Base-by-base conservation (phyloP, 2,329 filamentous ascomycete genomes). In the Mollisiaceae sp. region DNA sequence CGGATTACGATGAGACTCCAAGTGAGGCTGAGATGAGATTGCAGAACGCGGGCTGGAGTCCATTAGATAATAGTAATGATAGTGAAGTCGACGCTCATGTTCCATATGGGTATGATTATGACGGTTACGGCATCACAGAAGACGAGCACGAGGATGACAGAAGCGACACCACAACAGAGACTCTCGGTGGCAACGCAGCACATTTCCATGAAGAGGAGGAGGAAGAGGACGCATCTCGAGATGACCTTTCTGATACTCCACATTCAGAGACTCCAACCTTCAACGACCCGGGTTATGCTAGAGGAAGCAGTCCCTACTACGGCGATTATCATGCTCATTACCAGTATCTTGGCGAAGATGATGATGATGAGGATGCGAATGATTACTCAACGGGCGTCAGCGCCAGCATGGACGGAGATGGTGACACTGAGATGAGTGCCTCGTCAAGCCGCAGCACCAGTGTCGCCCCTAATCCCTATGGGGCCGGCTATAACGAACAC, bases 341-440 rank as follows among this genome's bases (percentile, higher is more conserved):
- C 14, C 50, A 54, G 12, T 32, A 54, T 24, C 35, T 66, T 15
- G 47, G 65, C 43, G 57, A 50, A 63, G 65, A 65, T 36, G 67
- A 68, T 47, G 65, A 73, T 52, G 74, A 72, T 55, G 69, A 73
- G 24, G 67, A 71, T 38, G 73, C 69, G 6, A 69, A 72, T 24
- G 65, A 35, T 14, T 54, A 14, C 50, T 54, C 50, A 18, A 32
- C 50, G 38, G 66, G 62, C n/a, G 64, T 67, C 9, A 62, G 57
- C 32, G 45, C 15, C 11, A 63, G 59, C 38, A 75, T 71, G 57
- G 76, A 78, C 63, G 55, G 65, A 11, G 76, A 78, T 63, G 76
- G 76, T 15, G 76, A 78, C 59, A 75, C 76, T 38, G 75, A 77
- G 59, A 78, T 78, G 76, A 75, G 69, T 58, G 67, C 67, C 4